phyloP scores from a whole-genome alignment of 2,329 filamentous ascomycete genomes.

The Pestalotiopsis fici region DNA sequence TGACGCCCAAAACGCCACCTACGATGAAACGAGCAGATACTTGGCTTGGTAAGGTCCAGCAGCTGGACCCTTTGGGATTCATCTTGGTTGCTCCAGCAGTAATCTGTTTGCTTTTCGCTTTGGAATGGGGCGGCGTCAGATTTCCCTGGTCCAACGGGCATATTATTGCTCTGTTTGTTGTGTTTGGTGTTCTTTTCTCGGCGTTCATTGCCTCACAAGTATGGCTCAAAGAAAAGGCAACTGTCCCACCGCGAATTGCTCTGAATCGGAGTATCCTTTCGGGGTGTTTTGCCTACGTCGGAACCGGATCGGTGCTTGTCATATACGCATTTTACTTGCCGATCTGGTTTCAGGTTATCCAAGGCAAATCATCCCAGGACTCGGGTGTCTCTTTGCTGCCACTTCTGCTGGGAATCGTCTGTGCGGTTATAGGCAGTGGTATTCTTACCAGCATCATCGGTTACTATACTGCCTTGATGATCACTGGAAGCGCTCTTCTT shows the following conservation, averaged over 20 bases:
- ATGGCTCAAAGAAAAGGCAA: neutral
- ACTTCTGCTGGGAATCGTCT: neutral
- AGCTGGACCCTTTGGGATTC: neutral
- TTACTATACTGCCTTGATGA: neutral
- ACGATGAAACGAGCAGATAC: neutral
- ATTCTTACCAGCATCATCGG: neutral
- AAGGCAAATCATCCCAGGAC: neutral
- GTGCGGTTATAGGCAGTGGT: neutral
- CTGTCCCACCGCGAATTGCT: neutral
- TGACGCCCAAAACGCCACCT: neutral
- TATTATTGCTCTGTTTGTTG: conserved; percentile 1
- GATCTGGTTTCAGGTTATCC: neutral
- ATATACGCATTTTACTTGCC: conserved; percentile 1
- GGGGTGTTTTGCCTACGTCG: neutral
- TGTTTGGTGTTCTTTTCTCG: neutral
- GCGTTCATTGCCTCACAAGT: neutral
- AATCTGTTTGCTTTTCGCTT: neutral
- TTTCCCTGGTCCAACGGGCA: neutral
- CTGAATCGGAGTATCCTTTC: neutral
- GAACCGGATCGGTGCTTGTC: neutral
- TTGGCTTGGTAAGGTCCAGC: neutral
- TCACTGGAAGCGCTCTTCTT: neutral
- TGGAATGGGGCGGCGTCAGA: conserved; percentile 3
- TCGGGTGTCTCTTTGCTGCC: neutral
- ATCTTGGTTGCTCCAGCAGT: neutral